Evolutionary conservation across 305 asterid species (phyloP).

Genomic region (Caryopteris hybrid): DNA sequence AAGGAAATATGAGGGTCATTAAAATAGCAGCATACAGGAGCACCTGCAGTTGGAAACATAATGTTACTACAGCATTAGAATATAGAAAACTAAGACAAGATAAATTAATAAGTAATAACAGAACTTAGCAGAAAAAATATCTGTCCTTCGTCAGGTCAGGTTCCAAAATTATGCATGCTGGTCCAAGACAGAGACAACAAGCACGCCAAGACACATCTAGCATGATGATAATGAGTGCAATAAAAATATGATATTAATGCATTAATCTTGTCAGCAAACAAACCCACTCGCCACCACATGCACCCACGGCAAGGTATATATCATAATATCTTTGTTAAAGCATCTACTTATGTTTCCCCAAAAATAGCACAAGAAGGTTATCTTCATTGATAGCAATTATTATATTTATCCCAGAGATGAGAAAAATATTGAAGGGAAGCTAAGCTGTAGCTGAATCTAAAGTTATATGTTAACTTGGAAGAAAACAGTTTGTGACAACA

Average conservation of each 20-base stretch:
- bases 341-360: too few species aligned
- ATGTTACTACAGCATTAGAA: constrained; percentile 16
- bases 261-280: background rate
- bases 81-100: background rate
- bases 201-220: background rate
- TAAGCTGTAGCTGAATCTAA: background rate
- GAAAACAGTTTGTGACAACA: background rate
- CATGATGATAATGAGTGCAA: constrained; percentile 5
- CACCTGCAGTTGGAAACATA: constrained; percentile 57
- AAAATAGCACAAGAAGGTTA: too few species aligned
- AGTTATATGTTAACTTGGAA: constrained; percentile 2
- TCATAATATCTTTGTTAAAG: too few species aligned
- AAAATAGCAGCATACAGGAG: constrained; percentile 79
- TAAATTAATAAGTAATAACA: background rate
- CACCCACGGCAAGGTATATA: background rate
- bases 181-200: constrained; percentile 6
- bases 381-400: too few species aligned
- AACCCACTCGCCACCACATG: background rate
- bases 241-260: background rate
- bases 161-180: constrained; percentile 12
- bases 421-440: background rate
- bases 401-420: background rate
- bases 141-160: background rate
- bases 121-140: background rate
- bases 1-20: constrained; percentile 87